Conservation (phyloP, 139 green algal genomes). For the Helicosporidium sp. region DNA sequence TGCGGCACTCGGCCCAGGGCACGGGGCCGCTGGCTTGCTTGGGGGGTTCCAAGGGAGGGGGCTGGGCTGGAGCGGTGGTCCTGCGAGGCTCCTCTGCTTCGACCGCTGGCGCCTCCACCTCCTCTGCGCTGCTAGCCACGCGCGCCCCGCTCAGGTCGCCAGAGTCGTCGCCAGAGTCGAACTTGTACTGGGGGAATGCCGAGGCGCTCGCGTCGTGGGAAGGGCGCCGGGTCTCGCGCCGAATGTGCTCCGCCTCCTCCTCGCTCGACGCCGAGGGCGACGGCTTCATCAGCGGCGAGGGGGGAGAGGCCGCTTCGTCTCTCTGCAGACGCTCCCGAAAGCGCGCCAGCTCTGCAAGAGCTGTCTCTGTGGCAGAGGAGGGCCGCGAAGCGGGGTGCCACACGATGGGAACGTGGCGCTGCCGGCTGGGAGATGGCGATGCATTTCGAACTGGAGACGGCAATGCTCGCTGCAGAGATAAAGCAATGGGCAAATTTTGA, state of each 20-base stretch:
- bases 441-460: too few species aligned
- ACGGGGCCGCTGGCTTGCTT: neutral
- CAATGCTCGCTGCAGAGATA: too few species aligned
- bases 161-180: neutral
- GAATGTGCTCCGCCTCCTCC: conserved; percentile 10
- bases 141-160: neutral
- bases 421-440: too few species aligned
- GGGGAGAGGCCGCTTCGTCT: too few species aligned
- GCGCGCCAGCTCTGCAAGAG: too few species aligned
- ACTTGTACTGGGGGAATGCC: neutral
- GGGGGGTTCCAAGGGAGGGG: neutral
- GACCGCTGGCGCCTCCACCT: neutral
- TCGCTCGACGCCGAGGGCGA: conserved; percentile 23
- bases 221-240: neutral
- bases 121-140: neutral
- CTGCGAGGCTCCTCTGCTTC: neutral
- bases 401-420: too few species aligned
- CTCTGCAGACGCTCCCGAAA: too few species aligned
- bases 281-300: too few species aligned
- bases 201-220: neutral
- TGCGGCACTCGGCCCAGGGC: conserved; percentile 38
- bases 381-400: too few species aligned
- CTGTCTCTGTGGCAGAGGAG: too few species aligned
- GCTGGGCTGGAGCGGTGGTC: neutral
- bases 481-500: too few species aligned